These are phyloP conservation scores for Cyberlindnera meyerae DNA, from an alignment of 805 yeast genomes.

Conservation along the genomic window DNA sequence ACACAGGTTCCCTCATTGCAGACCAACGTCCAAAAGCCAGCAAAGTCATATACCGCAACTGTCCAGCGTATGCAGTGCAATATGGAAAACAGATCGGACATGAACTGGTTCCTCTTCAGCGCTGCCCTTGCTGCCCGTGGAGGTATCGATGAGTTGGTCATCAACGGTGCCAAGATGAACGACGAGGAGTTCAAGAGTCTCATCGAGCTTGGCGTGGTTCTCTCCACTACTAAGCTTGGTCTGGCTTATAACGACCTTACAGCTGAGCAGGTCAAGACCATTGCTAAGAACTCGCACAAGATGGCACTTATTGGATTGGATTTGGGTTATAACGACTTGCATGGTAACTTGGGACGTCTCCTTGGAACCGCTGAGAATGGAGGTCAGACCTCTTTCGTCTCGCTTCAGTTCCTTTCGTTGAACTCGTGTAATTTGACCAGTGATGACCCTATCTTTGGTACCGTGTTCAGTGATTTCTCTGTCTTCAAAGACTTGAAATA, in stretches of 20 bases:
- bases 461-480: slow-evolving; percentile 44
- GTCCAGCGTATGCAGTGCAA: slow-evolving; percentile 35
- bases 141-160: slow-evolving; percentile 73
- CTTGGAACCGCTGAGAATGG: slow-evolving; percentile 21
- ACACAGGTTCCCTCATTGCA: slow-evolving; percentile 45
- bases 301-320: slow-evolving; percentile 63
- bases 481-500: slow-evolving; percentile 57
- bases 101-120: slow-evolving; percentile 79
- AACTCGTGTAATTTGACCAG: slow-evolving; percentile 56
- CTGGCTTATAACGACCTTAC: slow-evolving; percentile 72
- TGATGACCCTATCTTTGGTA: slow-evolving; percentile 27
- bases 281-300: slow-evolving; percentile 55
- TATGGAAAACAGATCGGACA: slow-evolving; percentile 49
- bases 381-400: slow-evolving; percentile 22
- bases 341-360: slow-evolving; percentile 30
- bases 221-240: slow-evolving; percentile 61
- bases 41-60: slow-evolving; percentile 28
- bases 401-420: slow-evolving; percentile 49
- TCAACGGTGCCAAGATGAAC: slow-evolving; percentile 76
- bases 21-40: slow-evolving; percentile 35
- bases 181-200: slow-evolving; percentile 52
- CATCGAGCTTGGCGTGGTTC: slow-evolving; percentile 56
- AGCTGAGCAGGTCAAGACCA: slow-evolving; percentile 47
- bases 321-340: slow-evolving; percentile 73
- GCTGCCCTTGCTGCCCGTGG: slow-evolving; percentile 72